Percentiles rank a stretch among this genome's conserved stretches.
These are phyloP conservation scores for Aureobasidium sp. DNA, from an alignment of 2,329 filamentous ascomycete genomes.

Conservation along the genomic window DNA sequence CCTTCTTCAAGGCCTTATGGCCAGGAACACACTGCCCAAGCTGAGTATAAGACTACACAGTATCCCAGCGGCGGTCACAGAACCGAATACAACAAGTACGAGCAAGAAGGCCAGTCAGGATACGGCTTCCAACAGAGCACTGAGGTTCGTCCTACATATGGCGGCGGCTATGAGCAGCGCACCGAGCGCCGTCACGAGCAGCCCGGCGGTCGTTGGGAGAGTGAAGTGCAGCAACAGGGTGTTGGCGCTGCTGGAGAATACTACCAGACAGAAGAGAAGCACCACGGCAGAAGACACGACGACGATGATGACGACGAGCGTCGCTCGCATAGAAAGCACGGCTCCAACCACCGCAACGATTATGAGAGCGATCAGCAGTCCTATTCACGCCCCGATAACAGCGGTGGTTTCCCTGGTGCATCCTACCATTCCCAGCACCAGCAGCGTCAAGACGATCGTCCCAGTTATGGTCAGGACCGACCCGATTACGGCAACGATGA, in stretches of 20 bases:
- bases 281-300: conserved; percentile 25
- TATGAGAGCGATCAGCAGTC: conserved; percentile 32
- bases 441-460: conserved; percentile 14
- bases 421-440: conserved; percentile 21
- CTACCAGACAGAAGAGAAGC: conserved; percentile 21
- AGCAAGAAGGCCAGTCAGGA: conserved; percentile 39
- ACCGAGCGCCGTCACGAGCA: conserved; percentile 48
- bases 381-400: background rate
- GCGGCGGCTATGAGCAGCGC: conserved; percentile 53
- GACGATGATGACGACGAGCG: conserved; percentile 30
- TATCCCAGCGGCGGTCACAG: conserved; percentile 51
- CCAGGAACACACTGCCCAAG: conserved; percentile 52
- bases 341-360: conserved; percentile 31
- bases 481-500: background rate
- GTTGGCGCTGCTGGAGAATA: conserved; percentile 25
- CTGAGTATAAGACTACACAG: conserved; percentile 53
- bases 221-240: conserved; percentile 31
- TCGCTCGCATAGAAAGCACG: conserved; percentile 24
- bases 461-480: conserved; percentile 19
- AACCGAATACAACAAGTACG: conserved; percentile 56
- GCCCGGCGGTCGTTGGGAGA: conserved; percentile 35
- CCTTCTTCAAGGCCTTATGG: conserved; percentile 19
- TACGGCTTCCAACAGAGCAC: conserved; percentile 55
- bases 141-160: conserved; percentile 46
- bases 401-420: conserved; percentile 26